Conservation (phyloP, 352 stramenopile species). For the Globisporangium nagaii region DNA sequence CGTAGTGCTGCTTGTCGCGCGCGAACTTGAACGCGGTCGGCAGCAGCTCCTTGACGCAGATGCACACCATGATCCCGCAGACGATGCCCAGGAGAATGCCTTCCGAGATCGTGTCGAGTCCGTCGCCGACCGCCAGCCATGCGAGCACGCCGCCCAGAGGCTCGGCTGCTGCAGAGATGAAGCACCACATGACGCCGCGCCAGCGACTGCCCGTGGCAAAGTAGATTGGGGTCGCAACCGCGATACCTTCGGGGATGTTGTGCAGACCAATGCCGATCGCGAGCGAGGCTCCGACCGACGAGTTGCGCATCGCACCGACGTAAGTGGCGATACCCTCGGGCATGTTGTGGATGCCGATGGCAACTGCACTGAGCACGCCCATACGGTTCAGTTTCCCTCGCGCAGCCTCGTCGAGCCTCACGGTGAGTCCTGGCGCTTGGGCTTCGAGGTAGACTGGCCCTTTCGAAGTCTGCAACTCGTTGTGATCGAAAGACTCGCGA, state of each 20-base stretch:
- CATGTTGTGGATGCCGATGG: conserved; percentile 95
- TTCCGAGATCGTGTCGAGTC: conserved; percentile 68
- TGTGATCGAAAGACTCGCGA: conserved; percentile 24
- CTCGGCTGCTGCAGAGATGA: conserved; percentile 83
- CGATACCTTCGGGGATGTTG: conserved; percentile 96
- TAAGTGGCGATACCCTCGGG: conserved; percentile 95
- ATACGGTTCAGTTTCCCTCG: conserved; percentile 70
- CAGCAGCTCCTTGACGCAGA: conserved; percentile 89
- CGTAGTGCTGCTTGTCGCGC: conserved; percentile 71
- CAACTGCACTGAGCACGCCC: conserved; percentile 89
- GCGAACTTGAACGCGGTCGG: conserved; percentile 91
- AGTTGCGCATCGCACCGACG: conserved; percentile 86
- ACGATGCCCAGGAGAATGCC: conserved; percentile 90
- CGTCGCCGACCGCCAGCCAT: conserved; percentile 78
- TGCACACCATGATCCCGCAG: conserved; percentile 91
- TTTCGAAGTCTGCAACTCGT: conserved; percentile 14
- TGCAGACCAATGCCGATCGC: conserved; percentile 94
- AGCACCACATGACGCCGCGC: conserved; percentile 93
- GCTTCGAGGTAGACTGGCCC: conserved; percentile 18
- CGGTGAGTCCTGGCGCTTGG: conserved; percentile 20
- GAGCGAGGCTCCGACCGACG: conserved; percentile 86
- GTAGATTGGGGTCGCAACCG: conserved; percentile 94
- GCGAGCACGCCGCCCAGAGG: conserved; percentile 86
- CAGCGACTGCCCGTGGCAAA: conserved; percentile 93
- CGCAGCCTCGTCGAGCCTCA: conserved; percentile 35